Percentiles rank a stretch among this genome's conserved stretches.
phyloP scores from a whole-genome alignment of 495 filamentous ascomycete species.

The Penicillium coffeae region DNA sequence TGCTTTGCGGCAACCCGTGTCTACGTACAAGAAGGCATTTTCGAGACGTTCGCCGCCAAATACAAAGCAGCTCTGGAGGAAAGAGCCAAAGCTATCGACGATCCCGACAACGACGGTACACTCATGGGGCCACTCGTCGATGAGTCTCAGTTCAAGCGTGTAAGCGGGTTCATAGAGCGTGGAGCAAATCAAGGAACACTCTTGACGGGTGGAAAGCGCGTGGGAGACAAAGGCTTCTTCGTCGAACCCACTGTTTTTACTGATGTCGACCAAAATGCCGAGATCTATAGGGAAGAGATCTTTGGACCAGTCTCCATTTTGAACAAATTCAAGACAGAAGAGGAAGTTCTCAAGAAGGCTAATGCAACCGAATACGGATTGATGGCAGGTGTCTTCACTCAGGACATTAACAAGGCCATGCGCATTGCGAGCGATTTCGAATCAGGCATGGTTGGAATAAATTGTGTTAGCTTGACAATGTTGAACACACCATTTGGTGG shows the following conservation, averaged over 20 bases:
- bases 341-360: conserved; percentile 64
- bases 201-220: conserved; percentile 57
- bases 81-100: not conserved
- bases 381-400: conserved; percentile 40
- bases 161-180: conserved; percentile 79
- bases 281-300: conserved; percentile 89
- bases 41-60: conserved; percentile 8
- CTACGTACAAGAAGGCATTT: conserved; percentile 44
- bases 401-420: conserved; percentile 40
- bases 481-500: conserved; percentile 39
- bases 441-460: conserved; percentile 46
- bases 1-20: conserved; percentile 45
- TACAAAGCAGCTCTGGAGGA: conserved; percentile 5
- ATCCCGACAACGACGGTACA: not conserved
- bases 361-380: conserved; percentile 66
- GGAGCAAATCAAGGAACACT: conserved; percentile 72
- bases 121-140: conserved; percentile 64
- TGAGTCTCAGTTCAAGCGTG: conserved; percentile 75
- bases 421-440: conserved; percentile 41
- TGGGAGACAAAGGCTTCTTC: conserved; percentile 65
- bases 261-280: conserved; percentile 71
- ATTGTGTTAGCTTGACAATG: conserved; percentile 32
- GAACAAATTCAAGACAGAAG: conserved; percentile 74
- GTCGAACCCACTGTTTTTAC: conserved; percentile 88
- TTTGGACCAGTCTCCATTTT: conserved; percentile 84